Percentiles rank a stretch among this genome's conserved stretches.
Evolutionary conservation across 2,329 filamentous ascomycete species (phyloP).

Genomic region (Aspergillus fijiensis): DNA sequence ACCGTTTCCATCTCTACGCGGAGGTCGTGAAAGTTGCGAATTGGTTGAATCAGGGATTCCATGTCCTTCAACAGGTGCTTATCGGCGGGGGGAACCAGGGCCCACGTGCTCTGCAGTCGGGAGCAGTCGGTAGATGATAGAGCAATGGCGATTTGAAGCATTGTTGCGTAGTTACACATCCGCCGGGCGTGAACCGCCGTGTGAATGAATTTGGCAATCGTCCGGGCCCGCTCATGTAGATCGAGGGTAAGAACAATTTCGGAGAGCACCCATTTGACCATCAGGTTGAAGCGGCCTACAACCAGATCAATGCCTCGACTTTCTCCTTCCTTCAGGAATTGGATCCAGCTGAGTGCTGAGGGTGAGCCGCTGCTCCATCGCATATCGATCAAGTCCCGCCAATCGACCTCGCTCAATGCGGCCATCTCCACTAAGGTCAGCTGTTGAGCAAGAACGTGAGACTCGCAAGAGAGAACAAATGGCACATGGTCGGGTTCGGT

Average conservation of each 20-base stretch:
- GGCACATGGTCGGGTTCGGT: slow-evolving; percentile 52
- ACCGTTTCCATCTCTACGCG: slow-evolving; percentile 64
- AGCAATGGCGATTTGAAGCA: slow-evolving; percentile 65
- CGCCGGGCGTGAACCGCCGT: slow-evolving; percentile 59
- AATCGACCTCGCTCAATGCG: slow-evolving; percentile 64
- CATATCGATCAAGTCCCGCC: slow-evolving; percentile 65
- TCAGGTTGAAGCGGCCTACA: slow-evolving; percentile 65
- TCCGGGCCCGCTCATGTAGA: slow-evolving; percentile 58
- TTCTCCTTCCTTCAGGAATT: slow-evolving; percentile 57
- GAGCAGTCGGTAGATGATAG: slow-evolving; percentile 60
- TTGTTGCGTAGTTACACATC: slow-evolving; percentile 64
- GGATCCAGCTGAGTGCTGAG: slow-evolving; percentile 58
- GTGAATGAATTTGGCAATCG: slow-evolving; percentile 64
- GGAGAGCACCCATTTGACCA: slow-evolving; percentile 66
- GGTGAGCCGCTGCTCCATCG: slow-evolving; percentile 59
- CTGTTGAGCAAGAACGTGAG: slow-evolving; percentile 61
- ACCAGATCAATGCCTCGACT: slow-evolving; percentile 63
- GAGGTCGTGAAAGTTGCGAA: slow-evolving; percentile 63
- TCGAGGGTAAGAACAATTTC: slow-evolving; percentile 61
- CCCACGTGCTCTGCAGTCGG: slow-evolving; percentile 60
- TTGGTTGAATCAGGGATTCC: slow-evolving; percentile 60
- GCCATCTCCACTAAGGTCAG: slow-evolving; percentile 66
- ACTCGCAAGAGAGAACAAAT: slow-evolving; percentile 63
- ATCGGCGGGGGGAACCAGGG: slow-evolving; percentile 55
- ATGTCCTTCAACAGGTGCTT: slow-evolving; percentile 57